Base-by-base conservation (phyloP, 2,329 filamentous ascomycete species). In the Aspergillus arachidicola region DNA sequence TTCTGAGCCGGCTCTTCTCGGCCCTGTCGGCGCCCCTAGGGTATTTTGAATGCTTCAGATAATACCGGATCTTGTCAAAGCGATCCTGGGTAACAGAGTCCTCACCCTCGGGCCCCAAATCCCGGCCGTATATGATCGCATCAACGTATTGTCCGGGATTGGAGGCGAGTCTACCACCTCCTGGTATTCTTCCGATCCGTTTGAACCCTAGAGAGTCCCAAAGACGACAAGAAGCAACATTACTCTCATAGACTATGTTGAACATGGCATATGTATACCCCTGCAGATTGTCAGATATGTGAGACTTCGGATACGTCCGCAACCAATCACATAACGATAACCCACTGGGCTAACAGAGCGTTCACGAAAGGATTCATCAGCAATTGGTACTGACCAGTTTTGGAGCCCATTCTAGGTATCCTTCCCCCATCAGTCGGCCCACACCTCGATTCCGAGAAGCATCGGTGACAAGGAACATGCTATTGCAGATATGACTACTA, bases 21-120 rank as follows among this genome's bases (percentile, higher is more conserved):
- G 94, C 94, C 63, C 94, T 88, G 83, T 97, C 93, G 75, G 94
- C 94, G 66, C 94, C 94, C 72, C 90, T 89, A 64, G 95, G 95
- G 78, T 99, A 98, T 78, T 94, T 93, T 74, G 90, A 91, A 78
- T 94, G 93, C 80, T 96, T 96, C 75, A 98, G 88, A 80, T 98
- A 98, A 83, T 92, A 98, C 74, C 94, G 91, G 77, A 98, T 98
- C 84, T 97, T 97, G 84, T 97, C 94, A 83, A 98, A 98, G 71
- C 95, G 92, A 82, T 97, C 94, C 83, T 97, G 94, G 78, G 91
- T 94, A 72, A 94, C 90, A 76, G 92, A 89, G 77, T 95, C 92
- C 75, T 95, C 92, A 71, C 86, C 86, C 72, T 92, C 90, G 43
- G 82, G 79, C 66, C 81, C 84, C 28, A 85, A 74, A 61, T 88